Evolutionary conservation across 2,329 filamentous ascomycete genomes (phyloP).

Genomic region (Harringtonia lauricola): DNA sequence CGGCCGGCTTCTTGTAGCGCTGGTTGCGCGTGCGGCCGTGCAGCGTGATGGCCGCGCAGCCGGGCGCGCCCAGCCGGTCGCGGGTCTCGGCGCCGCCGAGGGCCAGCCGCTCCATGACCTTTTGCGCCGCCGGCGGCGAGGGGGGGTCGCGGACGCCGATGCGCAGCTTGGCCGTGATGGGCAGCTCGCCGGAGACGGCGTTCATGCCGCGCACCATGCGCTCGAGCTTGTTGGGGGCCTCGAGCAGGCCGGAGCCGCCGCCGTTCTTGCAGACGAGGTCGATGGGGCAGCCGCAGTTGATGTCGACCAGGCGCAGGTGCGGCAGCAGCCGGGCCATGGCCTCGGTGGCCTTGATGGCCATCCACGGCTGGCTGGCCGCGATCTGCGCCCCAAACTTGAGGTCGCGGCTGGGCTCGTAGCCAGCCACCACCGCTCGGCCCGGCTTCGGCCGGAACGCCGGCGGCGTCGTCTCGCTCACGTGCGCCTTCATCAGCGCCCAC

Average conservation of each 20-base stretch:
- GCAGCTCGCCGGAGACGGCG: conserved; percentile 76
- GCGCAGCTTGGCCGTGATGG: conserved; percentile 89
- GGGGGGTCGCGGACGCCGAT: conserved; percentile 79
- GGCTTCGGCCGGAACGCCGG: conserved; percentile 48
- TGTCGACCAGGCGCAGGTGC: conserved; percentile 77
- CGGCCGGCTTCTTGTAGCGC: conserved; percentile 82
- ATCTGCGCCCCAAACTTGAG: conserved; percentile 89
- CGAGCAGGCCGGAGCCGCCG: conserved; percentile 85
- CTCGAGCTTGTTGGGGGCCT: conserved; percentile 76
- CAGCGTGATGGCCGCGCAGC: conserved; percentile 89
- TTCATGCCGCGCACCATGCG: conserved; percentile 97
- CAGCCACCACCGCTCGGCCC: conserved; percentile 21
- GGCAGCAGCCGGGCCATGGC: conserved; percentile 66
- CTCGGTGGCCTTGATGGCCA: conserved; percentile 81
- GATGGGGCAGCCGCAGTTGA: conserved; percentile 97
- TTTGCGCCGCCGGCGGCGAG: conserved; percentile 57
- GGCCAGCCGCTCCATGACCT: conserved; percentile 71
- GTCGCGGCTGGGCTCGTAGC: conserved; percentile 75
- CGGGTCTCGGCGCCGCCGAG: conserved; percentile 67
- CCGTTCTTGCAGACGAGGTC: conserved; percentile 85
- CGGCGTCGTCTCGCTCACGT: conserved; percentile 67
- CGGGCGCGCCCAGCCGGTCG: conserved; percentile 60
- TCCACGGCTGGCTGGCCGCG: conserved; percentile 83
- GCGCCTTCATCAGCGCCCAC: conserved; percentile 91
- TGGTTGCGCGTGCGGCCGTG: conserved; percentile 92